Evolutionary conservation across 2,329 filamentous ascomycete species (phyloP).

Genomic region (Ceratocystis colombiana): DNA sequence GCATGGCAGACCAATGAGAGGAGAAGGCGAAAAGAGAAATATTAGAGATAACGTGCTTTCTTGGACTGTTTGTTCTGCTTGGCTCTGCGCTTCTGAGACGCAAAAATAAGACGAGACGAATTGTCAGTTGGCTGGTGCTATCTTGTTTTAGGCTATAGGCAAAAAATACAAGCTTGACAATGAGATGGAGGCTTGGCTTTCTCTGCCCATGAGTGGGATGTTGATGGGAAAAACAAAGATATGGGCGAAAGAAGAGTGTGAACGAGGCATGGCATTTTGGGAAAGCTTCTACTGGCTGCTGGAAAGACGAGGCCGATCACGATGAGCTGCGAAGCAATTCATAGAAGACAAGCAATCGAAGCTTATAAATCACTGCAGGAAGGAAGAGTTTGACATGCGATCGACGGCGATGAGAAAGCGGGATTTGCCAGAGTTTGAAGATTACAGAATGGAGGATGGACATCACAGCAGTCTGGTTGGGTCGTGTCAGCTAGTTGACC

Average conservation of each 20-base stretch:
- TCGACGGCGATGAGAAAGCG: neutral
- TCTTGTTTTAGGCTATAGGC: neutral
- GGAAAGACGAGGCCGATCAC: no score
- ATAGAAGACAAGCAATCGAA: no score
- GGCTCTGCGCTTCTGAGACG: neutral
- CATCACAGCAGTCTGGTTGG: neutral
- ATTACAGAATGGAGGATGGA: neutral
- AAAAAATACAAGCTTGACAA: neutral
- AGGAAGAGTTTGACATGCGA: neutral
- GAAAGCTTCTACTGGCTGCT: no score
- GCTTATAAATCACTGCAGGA: neutral
- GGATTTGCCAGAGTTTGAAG: conserved; percentile 1
- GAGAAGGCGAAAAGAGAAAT: neutral
- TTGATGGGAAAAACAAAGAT: neutral
- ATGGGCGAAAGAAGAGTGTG: neutral
- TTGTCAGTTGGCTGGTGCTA: neutral
- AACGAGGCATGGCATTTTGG: neutral
- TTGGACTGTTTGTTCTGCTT: neutral
- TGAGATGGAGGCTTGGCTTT: neutral
- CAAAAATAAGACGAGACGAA: conserved; percentile 2
- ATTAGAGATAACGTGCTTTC: neutral
- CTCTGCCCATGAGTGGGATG: neutral
- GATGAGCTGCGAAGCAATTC: no score
- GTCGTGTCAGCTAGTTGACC: no score
- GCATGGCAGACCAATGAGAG: neutral